Evolutionary conservation across 371 early-diverging fungal genomes (phyloP), one percentile per base, ranked within the genome.

Genomic region (Mortierella sp.): DNA sequence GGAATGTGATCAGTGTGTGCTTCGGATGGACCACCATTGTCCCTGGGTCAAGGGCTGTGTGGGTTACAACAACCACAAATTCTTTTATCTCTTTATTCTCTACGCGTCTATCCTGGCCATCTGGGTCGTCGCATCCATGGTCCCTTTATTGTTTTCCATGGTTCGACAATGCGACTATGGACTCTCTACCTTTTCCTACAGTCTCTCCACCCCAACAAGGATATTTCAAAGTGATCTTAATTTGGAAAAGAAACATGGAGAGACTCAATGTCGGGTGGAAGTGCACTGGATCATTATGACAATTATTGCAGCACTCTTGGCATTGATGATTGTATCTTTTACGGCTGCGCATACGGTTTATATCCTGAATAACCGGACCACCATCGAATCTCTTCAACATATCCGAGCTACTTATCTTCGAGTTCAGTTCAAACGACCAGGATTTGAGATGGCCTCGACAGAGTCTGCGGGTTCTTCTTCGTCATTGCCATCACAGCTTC

Each of bases 1-100:
- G 52, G 89, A 90, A 26, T 97, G 97, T 74, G 88, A 92, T 56
- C 73, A 83, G 29, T 97, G 97, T 75, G 89, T 96, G 16, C 83
- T 89, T 53, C 85, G 84, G 62, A 86, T 88, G 71, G 89, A 89
- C 76, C 90, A 90, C 30, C 61, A 72, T 23, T 46, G 46, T 60
- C 85, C 85, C 7, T 92, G 94, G 86, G 87, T 94, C 53, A 89
- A 91, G 62, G 92, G 87, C 44, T 91, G 93, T 70, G 93, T 94
- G 51, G 94, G 94, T 5, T 88, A 89, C 73, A 74, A 81, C 63
- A 94, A 94, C 74, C 91, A 94, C 76, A 84, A 92, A 16, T 92
- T 91, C 80, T 94, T 94, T 82, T 86, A 86, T 46, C 80, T 94
- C 29, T 94, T 94, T 70, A 86, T 93, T 74, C 73, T 86, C 11